phyloP scores from a whole-genome alignment of 495 filamentous ascomycete genomes.

The Trichocladium uniseriatum region DNA sequence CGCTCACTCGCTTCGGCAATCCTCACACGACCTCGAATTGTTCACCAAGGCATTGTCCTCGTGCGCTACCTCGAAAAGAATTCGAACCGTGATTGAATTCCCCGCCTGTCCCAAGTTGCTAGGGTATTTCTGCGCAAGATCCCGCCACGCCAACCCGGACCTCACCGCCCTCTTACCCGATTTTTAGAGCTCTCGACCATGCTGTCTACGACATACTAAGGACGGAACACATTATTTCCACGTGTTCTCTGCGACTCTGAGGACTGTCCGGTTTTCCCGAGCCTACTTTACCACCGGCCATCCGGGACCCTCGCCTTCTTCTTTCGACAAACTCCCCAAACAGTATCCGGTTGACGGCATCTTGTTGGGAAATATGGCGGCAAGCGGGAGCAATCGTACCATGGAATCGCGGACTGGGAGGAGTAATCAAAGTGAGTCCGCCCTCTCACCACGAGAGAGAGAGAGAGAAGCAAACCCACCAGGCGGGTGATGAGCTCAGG shows the following conservation, averaged over 20 bases:
- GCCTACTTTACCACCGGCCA: not conserved
- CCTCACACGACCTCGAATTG: not conserved
- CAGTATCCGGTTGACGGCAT: not conserved
- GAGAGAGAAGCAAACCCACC: not conserved
- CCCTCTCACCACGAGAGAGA: not conserved
- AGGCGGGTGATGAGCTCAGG: not conserved
- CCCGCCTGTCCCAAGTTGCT: not conserved
- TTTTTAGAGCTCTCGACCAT: constrained; percentile 5
- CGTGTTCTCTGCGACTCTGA: not conserved
- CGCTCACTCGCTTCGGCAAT: constrained; percentile 2
- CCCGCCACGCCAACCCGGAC: not conserved
- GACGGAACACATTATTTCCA: constrained; percentile 1
- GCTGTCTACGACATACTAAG: constrained; percentile 4
- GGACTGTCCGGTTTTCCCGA: not conserved
- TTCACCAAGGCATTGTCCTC: not conserved
- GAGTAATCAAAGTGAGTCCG: constrained; percentile 67
- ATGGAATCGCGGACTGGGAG: constrained; percentile 73
- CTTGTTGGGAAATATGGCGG: constrained; percentile 36
- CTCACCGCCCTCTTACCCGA: constrained; percentile 1
- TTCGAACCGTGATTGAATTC: not conserved
- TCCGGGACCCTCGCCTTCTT: not conserved
- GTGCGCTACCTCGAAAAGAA: not conserved
- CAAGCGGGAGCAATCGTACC: constrained; percentile 44
- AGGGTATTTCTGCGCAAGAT: not conserved
- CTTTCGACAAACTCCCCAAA: not conserved